Evolutionary conservation across 2,329 filamentous ascomycete species (phyloP).

Genomic region (Fusarium udum): DNA sequence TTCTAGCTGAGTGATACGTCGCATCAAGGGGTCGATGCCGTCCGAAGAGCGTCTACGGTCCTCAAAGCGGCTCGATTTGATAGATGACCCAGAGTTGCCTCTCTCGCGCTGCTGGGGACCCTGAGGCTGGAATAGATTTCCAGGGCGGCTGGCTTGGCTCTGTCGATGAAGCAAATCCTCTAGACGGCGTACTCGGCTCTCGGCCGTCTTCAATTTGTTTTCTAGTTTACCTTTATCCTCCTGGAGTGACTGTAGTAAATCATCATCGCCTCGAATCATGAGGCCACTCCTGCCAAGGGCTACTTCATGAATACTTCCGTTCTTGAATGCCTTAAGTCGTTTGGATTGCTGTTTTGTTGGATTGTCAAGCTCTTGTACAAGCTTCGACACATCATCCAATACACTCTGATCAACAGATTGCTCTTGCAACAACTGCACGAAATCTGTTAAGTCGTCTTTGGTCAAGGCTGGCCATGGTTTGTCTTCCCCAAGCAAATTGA

Average conservation of each 20-base stretch:
- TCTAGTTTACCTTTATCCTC: conserved; percentile 82
- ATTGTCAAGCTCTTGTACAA: conserved; percentile 80
- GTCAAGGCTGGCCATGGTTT: conserved; percentile 81
- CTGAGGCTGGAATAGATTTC: conserved; percentile 64
- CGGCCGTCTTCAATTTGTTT: conserved; percentile 80
- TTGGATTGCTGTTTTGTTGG: conserved; percentile 89
- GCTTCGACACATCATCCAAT: conserved; percentile 76
- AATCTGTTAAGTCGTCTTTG: conserved; percentile 79
- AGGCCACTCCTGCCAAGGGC: conserved; percentile 86
- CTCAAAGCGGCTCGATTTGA: conserved; percentile 55
- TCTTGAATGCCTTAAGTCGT: conserved; percentile 92
- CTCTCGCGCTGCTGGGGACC: conserved; percentile 59
- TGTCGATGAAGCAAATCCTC: conserved; percentile 94
- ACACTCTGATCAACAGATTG: conserved; percentile 73
- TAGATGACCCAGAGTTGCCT: conserved; percentile 60
- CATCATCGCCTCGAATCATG: conserved; percentile 86
- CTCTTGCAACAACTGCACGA: conserved; percentile 72
- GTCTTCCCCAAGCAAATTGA: conserved; percentile 83
- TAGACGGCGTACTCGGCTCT: conserved; percentile 88
- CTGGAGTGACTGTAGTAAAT: conserved; percentile 78
- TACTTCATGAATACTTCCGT: conserved; percentile 93
- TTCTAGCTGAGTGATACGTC: conserved; percentile 73
- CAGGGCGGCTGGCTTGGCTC: conserved; percentile 65
- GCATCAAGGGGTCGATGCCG: conserved; percentile 56
- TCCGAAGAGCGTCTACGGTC: conserved; percentile 59